Evolutionary conservation across 139 green algal species (phyloP).

Genomic region (Marvania coccoides): DNA sequence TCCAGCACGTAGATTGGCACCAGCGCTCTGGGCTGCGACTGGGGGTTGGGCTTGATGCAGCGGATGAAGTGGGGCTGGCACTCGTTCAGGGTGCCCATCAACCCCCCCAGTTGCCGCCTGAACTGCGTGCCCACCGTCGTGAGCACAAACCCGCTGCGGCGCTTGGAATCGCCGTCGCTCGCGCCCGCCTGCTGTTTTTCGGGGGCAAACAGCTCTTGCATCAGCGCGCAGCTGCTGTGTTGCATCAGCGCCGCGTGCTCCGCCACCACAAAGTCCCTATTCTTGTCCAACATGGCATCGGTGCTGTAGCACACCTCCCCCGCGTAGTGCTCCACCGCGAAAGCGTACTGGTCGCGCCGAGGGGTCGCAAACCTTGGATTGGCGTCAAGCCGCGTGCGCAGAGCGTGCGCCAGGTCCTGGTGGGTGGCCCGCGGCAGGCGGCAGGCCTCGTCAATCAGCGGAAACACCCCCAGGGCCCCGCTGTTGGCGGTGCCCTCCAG

Average conservation of each 20-base stretch:
- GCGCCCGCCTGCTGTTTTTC: slow-evolving; percentile 3
- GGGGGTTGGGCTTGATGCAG: slow-evolving; percentile 90
- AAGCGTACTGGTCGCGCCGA: slow-evolving; percentile 42
- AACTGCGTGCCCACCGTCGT: slow-evolving; percentile 65
- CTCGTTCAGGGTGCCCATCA: slow-evolving; percentile 59
- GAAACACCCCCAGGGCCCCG: slow-evolving; percentile 71
- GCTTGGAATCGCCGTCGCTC: neutral
- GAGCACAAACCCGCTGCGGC: slow-evolving; percentile 38
- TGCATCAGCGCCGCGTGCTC: slow-evolving; percentile 64
- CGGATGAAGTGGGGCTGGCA: slow-evolving; percentile 61
- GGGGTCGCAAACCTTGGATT: slow-evolving; percentile 56
- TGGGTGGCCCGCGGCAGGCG: slow-evolving; percentile 72
- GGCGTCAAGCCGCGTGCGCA: slow-evolving; percentile 37
- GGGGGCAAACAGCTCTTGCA: slow-evolving; percentile 33
- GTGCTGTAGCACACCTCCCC: slow-evolving; percentile 43
- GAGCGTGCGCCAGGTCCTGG: slow-evolving; percentile 45
- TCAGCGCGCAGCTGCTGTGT: slow-evolving; percentile 6
- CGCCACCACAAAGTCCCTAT: slow-evolving; percentile 76
- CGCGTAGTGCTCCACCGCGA: slow-evolving; percentile 74
- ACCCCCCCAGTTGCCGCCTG: slow-evolving; percentile 64
- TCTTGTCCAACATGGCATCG: slow-evolving; percentile 58
- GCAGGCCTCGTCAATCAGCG: slow-evolving; percentile 87
- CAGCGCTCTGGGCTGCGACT: slow-evolving; percentile 56
- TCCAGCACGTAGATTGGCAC: slow-evolving; percentile 74
- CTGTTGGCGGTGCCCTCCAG: slow-evolving; percentile 54